Evolutionary conservation across 176 grass and related monocot genomes (phyloP), one percentile per base, ranked within the genome.

Genomic region (Neostapfia colusana): DNA sequence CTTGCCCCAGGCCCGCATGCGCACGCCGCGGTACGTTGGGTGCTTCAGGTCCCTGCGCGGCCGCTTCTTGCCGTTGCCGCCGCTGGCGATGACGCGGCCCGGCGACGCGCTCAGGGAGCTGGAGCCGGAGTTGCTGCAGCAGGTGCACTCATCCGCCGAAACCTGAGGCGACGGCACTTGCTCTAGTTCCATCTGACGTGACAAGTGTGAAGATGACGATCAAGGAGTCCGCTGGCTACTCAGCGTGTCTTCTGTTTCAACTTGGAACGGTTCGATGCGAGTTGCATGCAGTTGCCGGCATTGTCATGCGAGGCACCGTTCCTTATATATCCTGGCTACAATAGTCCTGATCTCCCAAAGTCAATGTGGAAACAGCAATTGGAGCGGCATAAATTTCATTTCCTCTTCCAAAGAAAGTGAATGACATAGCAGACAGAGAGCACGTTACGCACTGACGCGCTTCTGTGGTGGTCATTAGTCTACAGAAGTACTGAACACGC

Each of bases 21-120:
- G 93, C 67, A 96, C 90, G 54, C 93, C 89, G 67, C 85, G 87
- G 87, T 88, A 96, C 73, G 88, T 81, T 17, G 93, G 87, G 82
- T 96, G 93, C 82, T 84, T 96, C 46, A 86, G 82, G 15, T 92
- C 93, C 46, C 78, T 86, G 21, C 90, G 88, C 78, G 74, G 78
- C 75, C 84, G 85, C 82, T 90, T 96, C 70, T 81, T 96, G 14
- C 80, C 17, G 31, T 13, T 44, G 24, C 61, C 44, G 5, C 17
- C 36, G 1, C 10, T 11, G 24, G 17, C 67, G 18, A 11, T 21
- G 18, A 2, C 23, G 34, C 59, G 54, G 25, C 51, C 67, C 0
- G 69, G 17, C 70, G 43, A 10, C 63, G 45, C 61, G 64, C 80
- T 67, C 2, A 82, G 73, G 10, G 82, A 81, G 82, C 48, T 24